Base-by-base conservation (phyloP, 768 basidiomycete genomes). In the Butyriboletus loyo region DNA sequence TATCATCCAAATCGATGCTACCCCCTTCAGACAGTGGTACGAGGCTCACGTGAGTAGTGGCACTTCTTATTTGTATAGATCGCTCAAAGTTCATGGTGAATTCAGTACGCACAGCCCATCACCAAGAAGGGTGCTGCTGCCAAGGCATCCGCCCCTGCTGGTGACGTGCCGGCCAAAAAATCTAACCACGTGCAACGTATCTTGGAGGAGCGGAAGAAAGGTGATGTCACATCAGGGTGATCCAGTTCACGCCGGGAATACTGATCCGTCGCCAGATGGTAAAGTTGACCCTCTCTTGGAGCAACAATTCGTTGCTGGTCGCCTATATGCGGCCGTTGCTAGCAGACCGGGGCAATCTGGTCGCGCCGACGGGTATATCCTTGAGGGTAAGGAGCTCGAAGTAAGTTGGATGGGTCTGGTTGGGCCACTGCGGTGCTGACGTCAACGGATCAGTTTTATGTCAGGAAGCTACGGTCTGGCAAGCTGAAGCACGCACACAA, bases 21-120 rank as follows among this genome's bases (percentile, higher is more conserved):
- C 96, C 30, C 97, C 97, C 57, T 99, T 98, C 91, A 86, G 95
- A 62, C 95, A 98, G 78, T 98, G 95, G 95, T 99, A 98, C 71
- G 97, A 99, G 77, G 78, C 92, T 36, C 95, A 98, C 77, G 93
- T 95, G 73, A 64, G 93, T 85, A 32, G 14, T 9, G 27, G 17
- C 24, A 27, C 24, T 22, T 21, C 9, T 35, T 39, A 9, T 46
- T 36, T 42, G 13, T 48, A 53, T 44, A 25, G 36, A 22, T 36
- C 32, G 25, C 48, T 57, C 5, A 55, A 41, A 14, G 22, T 54
- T 8, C 30, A 37, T 36, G 55, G 21, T 35, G 41, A 47, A 44
- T 52, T 25, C 63, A 97, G 93, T 99, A 98, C 71, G 96, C 89
- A 59, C 88, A 90, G 74, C 92, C 96, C 55, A 84, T 98, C 63